These are phyloP conservation scores for Anisodus tanguticus DNA, from an alignment of 257 asterid genomes.

Conservation along the genomic window DNA sequence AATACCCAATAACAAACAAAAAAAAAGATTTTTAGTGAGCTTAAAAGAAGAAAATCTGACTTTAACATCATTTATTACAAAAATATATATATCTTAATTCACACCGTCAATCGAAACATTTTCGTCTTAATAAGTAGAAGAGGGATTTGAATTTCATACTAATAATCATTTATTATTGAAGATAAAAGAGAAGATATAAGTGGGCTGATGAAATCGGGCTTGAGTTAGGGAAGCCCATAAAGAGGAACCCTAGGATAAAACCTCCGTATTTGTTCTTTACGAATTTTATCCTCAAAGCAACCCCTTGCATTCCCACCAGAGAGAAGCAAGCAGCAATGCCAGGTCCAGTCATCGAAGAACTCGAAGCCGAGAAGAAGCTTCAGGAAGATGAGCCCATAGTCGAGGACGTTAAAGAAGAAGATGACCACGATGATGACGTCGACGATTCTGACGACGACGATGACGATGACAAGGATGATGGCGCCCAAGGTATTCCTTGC, in stretches of 20 bases:
- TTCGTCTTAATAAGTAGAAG: no score
- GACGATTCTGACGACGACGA: conserved; percentile 83
- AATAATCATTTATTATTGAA: background rate
- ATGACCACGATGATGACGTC: conserved; percentile 64
- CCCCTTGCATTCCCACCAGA: background rate
- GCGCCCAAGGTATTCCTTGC: conserved; percentile 5
- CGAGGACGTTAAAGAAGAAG: conserved; percentile 86
- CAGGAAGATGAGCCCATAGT: conserved; percentile 67
- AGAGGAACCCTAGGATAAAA: background rate
- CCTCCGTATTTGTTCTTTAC: background rate
- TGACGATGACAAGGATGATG: conserved; percentile 50
- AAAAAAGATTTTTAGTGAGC: no score
- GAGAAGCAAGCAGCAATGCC: conserved; percentile 33
- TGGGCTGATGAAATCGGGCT: background rate
- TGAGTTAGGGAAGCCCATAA: background rate
- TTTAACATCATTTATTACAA: no score
- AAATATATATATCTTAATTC: no score
- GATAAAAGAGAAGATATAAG: background rate
- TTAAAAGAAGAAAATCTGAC: no score
- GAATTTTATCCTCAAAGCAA: conserved; percentile 26
- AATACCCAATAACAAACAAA: no score
- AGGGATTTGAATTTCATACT: no score
- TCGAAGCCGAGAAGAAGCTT: conserved; percentile 53
- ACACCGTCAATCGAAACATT: no score
- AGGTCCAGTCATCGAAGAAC: conserved; percentile 43